These are phyloP conservation scores for Mycena olivaceomarginata DNA, from an alignment of 768 basidiomycete species.

Conservation along the genomic window DNA sequence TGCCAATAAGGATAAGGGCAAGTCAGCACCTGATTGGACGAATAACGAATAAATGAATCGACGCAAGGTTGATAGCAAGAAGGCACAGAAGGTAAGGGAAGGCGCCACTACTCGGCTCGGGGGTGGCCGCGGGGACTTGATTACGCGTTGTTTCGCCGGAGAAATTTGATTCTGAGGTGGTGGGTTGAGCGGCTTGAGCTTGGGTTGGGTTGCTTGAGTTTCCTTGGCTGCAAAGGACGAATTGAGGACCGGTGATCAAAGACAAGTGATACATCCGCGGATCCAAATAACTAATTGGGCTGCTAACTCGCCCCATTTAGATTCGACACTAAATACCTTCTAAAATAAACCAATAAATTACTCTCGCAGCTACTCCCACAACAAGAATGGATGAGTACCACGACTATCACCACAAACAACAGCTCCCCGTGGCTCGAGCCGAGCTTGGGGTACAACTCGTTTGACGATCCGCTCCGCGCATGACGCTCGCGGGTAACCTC, in stretches of 20 bases:
- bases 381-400: no score
- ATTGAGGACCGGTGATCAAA: background rate
- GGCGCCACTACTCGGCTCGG: slow-evolving; percentile 19
- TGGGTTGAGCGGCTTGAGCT: background rate
- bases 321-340: no score
- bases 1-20: no score
- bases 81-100: background rate
- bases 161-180: background rate
- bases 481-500: slow-evolving; percentile 74
- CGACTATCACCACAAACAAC: no score
- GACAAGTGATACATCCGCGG: background rate
- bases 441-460: no score
- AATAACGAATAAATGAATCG: no score
- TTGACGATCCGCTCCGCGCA: background rate
- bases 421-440: no score
- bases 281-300: background rate
- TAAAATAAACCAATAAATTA: background rate
- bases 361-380: background rate
- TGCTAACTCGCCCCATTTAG: background rate
- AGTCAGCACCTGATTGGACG: no score
- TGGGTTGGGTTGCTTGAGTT: background rate
- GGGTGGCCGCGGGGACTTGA: slow-evolving; percentile 3
- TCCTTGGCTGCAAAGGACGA: no score
- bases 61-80: slow-evolving; percentile 10
- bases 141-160: slow-evolving; percentile 3